phyloP scores from a whole-genome alignment of 1,284 basidiomycete species.

The Tilletiopsis washingtonensis region DNA sequence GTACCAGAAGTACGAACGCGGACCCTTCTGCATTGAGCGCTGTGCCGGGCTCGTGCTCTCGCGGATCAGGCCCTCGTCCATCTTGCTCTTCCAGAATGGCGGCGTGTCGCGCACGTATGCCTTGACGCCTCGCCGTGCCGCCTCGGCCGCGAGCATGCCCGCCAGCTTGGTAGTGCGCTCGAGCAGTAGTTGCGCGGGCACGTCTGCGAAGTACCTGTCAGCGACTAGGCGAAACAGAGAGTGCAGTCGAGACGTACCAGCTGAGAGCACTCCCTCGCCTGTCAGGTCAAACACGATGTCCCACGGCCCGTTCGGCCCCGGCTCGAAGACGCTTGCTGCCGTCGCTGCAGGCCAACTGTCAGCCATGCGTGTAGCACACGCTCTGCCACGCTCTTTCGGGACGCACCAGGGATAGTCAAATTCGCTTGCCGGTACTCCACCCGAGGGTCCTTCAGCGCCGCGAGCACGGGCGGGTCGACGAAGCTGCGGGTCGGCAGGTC shows the following conservation, averaged over 20 bases:
- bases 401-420: conserved; percentile 11
- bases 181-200: conserved; percentile 20
- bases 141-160: conserved; percentile 14
- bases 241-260: no score
- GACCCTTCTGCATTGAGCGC: conserved; percentile 9
- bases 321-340: conserved; percentile 11
- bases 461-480: conserved; percentile 17
- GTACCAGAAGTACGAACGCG: conserved; percentile 27
- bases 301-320: conserved; percentile 14
- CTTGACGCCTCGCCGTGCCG: conserved; percentile 11
- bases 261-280: conserved; percentile 19
- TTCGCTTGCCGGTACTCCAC: conserved; percentile 34
- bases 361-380: no score
- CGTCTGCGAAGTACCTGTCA: conserved; percentile 6
- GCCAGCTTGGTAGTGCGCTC: conserved; percentile 29
- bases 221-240: neutral
- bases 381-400: neutral
- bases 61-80: conserved; percentile 15
- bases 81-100: conserved; percentile 18
- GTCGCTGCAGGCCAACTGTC: neutral
- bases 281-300: conserved; percentile 34
- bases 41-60: conserved; percentile 3
- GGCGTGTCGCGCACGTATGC: conserved; percentile 29
- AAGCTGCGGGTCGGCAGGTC: no score
- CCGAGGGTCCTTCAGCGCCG: conserved; percentile 18